Percentiles rank a stretch among this genome's conserved stretches.
phyloP scores from a whole-genome alignment of 148 eudicot genomes.

The Oxyria digyna region DNA sequence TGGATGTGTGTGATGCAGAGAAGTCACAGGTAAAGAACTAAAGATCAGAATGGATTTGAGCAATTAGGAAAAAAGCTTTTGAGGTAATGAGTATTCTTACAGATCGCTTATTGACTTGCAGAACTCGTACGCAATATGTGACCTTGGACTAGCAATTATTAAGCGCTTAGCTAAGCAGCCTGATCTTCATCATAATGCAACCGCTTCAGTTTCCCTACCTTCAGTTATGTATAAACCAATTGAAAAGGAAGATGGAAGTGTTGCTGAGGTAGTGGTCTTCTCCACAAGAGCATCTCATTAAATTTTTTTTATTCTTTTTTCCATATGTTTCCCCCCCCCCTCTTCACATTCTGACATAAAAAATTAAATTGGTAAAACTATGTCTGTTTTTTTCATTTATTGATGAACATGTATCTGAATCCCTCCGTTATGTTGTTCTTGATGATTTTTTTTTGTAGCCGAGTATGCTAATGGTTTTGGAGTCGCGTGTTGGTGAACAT shows the following conservation, averaged over 20 bases:
- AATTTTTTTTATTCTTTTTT: neutral
- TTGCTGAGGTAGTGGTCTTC: slow-evolving; percentile 19
- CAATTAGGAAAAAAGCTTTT: neutral
- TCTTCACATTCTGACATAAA: neutral
- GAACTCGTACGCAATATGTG: slow-evolving; percentile 82
- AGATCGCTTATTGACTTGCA: slow-evolving; percentile 23
- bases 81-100: slow-evolving; percentile 11
- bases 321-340: neutral
- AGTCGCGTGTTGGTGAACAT: neutral
- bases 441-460: neutral
- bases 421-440: neutral
- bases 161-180: slow-evolving; percentile 51
- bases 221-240: slow-evolving; percentile 40
- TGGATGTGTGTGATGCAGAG: slow-evolving; percentile 52
- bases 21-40: slow-evolving; percentile 67
- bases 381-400: neutral
- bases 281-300: neutral
- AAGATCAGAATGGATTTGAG: neutral
- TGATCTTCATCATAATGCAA: slow-evolving; percentile 28
- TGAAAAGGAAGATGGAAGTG: slow-evolving; percentile 50
- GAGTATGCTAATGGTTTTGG: neutral
- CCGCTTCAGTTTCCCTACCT: slow-evolving; percentile 47
- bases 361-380: neutral
- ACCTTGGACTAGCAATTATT: slow-evolving; percentile 59
- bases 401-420: neutral